A percentile compares a stretch with the other conserved stretches of the same genome.
phyloP scores from a whole-genome alignment of 2,329 filamentous ascomycete genomes.

The Thelonectria discophora region DNA sequence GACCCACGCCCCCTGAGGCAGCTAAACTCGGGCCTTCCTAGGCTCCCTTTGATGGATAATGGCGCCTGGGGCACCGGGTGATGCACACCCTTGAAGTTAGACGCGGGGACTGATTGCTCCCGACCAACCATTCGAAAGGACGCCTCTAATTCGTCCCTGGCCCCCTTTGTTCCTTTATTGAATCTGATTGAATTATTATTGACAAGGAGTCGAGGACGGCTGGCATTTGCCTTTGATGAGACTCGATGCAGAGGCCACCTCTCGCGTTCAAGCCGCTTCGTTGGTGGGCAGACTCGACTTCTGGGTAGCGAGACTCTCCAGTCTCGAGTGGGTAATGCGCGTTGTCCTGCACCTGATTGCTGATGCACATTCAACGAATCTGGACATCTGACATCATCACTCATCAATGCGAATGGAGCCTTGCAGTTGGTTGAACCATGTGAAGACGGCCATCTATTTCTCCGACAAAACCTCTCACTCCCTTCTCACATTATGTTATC shows the following conservation, averaged over 20 bases:
- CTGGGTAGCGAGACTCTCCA: background rate
- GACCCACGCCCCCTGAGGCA: slow-evolving; percentile 8
- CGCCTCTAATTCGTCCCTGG: too few relatives aligned
- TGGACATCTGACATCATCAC: slow-evolving; percentile 43
- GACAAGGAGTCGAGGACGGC: background rate
- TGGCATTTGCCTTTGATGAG: slow-evolving; percentile 10
- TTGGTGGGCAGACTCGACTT: background rate
- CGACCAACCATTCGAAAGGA: slow-evolving; percentile 22
- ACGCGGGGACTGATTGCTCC: too few relatives aligned
- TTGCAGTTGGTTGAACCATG: too few relatives aligned
- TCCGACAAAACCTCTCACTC: too few relatives aligned
- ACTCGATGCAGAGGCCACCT: background rate
- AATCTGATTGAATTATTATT: background rate
- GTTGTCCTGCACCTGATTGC: slow-evolving; percentile 2
- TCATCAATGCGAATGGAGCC: slow-evolving; percentile 22
- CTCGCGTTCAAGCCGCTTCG: too few relatives aligned
- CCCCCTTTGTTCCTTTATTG: too few relatives aligned
- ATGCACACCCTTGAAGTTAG: too few relatives aligned
- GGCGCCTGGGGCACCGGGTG: too few relatives aligned
- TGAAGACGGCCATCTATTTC: too few relatives aligned
- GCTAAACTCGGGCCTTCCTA: slow-evolving; percentile 9
- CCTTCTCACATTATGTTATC: too few relatives aligned
- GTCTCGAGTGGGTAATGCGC: too few relatives aligned
- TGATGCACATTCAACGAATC: slow-evolving; percentile 21
- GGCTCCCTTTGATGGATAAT: too few relatives aligned